Evolutionary conservation across 1,139 yeast genomes (phyloP).

Genomic region (Debaryomyces sp.): DNA sequence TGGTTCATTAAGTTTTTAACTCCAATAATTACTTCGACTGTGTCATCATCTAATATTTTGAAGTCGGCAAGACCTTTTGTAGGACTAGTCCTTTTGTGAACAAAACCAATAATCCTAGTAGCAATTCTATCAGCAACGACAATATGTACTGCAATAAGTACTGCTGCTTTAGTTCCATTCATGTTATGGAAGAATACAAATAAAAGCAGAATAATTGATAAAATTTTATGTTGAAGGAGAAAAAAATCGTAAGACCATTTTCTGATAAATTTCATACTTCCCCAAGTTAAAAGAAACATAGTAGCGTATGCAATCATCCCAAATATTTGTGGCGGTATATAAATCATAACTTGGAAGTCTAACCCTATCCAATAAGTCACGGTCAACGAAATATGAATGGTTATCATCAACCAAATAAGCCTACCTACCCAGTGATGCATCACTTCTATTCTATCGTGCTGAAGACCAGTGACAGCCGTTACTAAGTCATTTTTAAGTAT

Average conservation of each 20-base stretch:
- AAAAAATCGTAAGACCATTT: constrained; percentile 47
- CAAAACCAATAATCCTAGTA: constrained; percentile 29
- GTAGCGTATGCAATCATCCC: constrained; percentile 50
- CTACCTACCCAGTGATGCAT: constrained; percentile 52
- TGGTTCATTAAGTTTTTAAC: constrained; percentile 22
- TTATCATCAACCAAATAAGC: constrained; percentile 37
- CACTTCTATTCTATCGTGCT: constrained; percentile 40
- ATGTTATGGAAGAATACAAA: constrained; percentile 47
- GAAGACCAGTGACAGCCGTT: constrained; percentile 43
- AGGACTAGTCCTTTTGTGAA: constrained; percentile 41
- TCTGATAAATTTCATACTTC: constrained; percentile 40
- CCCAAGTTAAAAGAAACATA: constrained; percentile 40
- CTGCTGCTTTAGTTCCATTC: constrained; percentile 31
- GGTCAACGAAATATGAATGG: constrained; percentile 38
- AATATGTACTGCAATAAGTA: constrained; percentile 46
- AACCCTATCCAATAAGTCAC: constrained; percentile 44
- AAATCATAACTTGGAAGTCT: constrained; percentile 41
- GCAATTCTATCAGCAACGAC: constrained; percentile 48
- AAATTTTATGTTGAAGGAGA: constrained; percentile 45
- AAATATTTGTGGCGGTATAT: constrained; percentile 53
- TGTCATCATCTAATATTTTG: constrained; percentile 44
- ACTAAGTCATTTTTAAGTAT: constrained; percentile 45
- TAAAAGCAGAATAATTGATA: constrained; percentile 46
- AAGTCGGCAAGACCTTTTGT: constrained; percentile 42
- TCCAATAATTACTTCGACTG: constrained; percentile 42